phyloP scores from a whole-genome alignment of 1,139 yeast species.

The Debaryomyces coudertii region DNA sequence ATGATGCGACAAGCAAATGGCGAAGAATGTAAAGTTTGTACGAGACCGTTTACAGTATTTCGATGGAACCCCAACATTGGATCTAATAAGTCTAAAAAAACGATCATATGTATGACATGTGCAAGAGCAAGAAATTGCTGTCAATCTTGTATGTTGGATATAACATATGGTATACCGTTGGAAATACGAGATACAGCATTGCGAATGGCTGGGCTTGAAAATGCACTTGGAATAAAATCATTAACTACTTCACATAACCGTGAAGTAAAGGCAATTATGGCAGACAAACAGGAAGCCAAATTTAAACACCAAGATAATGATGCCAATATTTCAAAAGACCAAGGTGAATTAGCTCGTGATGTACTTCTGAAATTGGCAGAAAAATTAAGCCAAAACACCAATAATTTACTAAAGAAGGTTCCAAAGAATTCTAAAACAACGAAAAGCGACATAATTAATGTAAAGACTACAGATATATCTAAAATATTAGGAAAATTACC shows the following conservation, averaged over 20 bases:
- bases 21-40: slow-evolving; percentile 76
- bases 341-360: slow-evolving; percentile 31
- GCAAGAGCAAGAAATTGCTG: slow-evolving; percentile 81
- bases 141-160: slow-evolving; percentile 83
- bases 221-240: slow-evolving; percentile 18
- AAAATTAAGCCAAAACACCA: slow-evolving; percentile 27
- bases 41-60: slow-evolving; percentile 80
- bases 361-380: slow-evolving; percentile 46
- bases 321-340: slow-evolving; percentile 20
- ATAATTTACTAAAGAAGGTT: slow-evolving; percentile 13
- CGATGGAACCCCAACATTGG: slow-evolving; percentile 60
- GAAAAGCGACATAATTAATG: slow-evolving; percentile 18
- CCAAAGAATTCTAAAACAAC: slow-evolving; percentile 10
- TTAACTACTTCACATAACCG: slow-evolving; percentile 27
- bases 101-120: slow-evolving; percentile 75
- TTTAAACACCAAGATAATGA: slow-evolving; percentile 20
- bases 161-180: slow-evolving; percentile 76
- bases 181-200: slow-evolving; percentile 81
- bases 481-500: slow-evolving; percentile 60
- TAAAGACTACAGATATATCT: slow-evolving; percentile 46
- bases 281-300: slow-evolving; percentile 38
- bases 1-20: slow-evolving; percentile 78
- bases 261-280: slow-evolving; percentile 47
- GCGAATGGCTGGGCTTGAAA: slow-evolving; percentile 65
- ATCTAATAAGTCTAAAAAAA: slow-evolving; percentile 46